These are phyloP conservation scores for Pogostemon cablin DNA, from an alignment of 257 asterid species.

Conservation along the genomic window DNA sequence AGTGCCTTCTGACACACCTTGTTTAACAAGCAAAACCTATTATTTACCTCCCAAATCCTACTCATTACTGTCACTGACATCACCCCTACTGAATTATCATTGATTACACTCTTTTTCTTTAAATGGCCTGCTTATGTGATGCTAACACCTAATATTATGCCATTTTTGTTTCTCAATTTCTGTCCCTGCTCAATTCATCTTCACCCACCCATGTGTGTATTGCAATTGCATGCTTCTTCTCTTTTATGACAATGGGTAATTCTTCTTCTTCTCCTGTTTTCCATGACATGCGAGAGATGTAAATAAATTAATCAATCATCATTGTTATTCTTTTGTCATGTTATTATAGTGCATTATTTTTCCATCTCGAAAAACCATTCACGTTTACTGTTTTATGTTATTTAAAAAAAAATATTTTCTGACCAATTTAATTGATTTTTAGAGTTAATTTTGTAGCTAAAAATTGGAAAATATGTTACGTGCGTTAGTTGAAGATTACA, in stretches of 20 bases:
- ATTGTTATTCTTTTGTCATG: too few relatives aligned
- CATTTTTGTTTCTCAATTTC: constrained; percentile 2
- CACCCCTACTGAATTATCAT: not conserved
- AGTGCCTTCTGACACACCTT: constrained; percentile 36
- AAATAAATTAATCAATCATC: too few relatives aligned
- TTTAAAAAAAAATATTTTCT: too few relatives aligned
- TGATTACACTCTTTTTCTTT: not conserved
- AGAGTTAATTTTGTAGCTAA: too few relatives aligned
- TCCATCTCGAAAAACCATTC: too few relatives aligned
- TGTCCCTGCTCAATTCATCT: not conserved
- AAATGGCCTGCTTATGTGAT: not conserved
- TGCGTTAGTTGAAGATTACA: too few relatives aligned
- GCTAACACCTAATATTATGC: constrained; percentile 13
- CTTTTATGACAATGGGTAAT: not conserved
- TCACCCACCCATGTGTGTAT: not conserved
- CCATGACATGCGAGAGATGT: not conserved
- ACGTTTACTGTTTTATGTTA: too few relatives aligned
- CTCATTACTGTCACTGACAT: constrained; percentile 26
- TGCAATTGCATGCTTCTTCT: not conserved
- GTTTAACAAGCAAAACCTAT: constrained; percentile 40
- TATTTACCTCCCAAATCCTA: constrained; percentile 18
- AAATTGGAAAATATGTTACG: too few relatives aligned
- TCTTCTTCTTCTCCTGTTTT: not conserved
- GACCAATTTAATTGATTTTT: too few relatives aligned
- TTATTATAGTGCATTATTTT: too few relatives aligned